Evolutionary conservation across 192 early-diverging fungal genomes (phyloP).

Genomic region (Podila verticillata): DNA sequence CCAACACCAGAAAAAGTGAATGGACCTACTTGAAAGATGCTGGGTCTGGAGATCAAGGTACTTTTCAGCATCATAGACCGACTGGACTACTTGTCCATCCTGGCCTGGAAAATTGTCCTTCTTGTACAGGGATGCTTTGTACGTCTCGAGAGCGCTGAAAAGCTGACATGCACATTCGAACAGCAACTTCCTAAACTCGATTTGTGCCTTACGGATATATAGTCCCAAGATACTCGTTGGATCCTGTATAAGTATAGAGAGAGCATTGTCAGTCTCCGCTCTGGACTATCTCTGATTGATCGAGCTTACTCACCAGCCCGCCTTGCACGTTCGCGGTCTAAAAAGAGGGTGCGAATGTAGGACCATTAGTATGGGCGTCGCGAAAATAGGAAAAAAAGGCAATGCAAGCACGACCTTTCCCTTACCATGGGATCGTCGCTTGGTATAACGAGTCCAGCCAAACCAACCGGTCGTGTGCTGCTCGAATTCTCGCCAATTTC

Average conservation of each 20-base stretch:
- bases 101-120: background rate
- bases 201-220: constrained; percentile 48
- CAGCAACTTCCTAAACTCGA: constrained; percentile 41
- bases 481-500: background rate
- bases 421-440: background rate
- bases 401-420: background rate
- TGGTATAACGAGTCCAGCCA: constrained; percentile 9
- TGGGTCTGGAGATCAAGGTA: constrained; percentile 29
- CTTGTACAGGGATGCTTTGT: constrained; percentile 19
- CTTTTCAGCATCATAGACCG: constrained; percentile 35
- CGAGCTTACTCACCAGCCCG: constrained; percentile 1
- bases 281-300: background rate
- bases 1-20: background rate
- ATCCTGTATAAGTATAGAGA: constrained; percentile 20
- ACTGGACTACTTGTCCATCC: constrained; percentile 2
- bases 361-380: background rate
- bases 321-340: background rate
- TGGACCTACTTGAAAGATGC: constrained; percentile 20
- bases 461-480: constrained; percentile 7
- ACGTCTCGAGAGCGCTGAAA: constrained; percentile 30
- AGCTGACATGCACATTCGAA: constrained; percentile 35
- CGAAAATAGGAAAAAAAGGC: background rate
- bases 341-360: background rate
- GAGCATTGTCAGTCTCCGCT: background rate
- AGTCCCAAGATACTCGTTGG: constrained; percentile 49